phyloP scores from a whole-genome alignment of 2,329 filamentous ascomycete species.

The Cladophialophora bantiana region DNA sequence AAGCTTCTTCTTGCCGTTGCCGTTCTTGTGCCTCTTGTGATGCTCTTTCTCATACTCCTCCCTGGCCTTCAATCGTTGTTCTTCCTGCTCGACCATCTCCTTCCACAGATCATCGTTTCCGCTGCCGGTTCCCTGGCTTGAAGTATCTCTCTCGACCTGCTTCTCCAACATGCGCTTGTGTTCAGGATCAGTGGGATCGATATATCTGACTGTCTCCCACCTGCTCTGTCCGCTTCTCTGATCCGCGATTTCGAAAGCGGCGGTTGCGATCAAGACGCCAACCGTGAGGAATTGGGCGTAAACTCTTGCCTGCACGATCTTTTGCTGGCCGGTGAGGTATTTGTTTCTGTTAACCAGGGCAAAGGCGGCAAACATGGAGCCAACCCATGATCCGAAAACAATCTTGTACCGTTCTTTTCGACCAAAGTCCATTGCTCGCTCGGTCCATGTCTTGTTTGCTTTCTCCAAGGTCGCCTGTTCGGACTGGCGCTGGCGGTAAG shows the following conservation, averaged over 20 bases:
- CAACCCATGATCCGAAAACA: conserved; percentile 81
- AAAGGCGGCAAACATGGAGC: conserved; percentile 77
- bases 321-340: conserved; percentile 77
- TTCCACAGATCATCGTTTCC: conserved; percentile 76
- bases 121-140: conserved; percentile 23
- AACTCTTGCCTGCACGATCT: conserved; percentile 91
- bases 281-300: conserved; percentile 91
- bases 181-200: conserved; percentile 81
- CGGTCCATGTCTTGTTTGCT: conserved; percentile 61
- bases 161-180: conserved; percentile 87
- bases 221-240: conserved; percentile 73
- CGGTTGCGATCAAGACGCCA: conserved; percentile 80
- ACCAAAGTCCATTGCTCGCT: conserved; percentile 75
- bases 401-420: conserved; percentile 84
- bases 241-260: conserved; percentile 82
- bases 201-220: conserved; percentile 74
- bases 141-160: conserved; percentile 59
- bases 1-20: conserved; percentile 32
- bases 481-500: conserved; percentile 68
- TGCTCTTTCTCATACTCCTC: conserved; percentile 46
- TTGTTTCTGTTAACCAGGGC: conserved; percentile 78
- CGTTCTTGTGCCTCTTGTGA: conserved; percentile 36
- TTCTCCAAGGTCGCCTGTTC: conserved; percentile 63
- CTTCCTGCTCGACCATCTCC: conserved; percentile 59
- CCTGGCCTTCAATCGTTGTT: conserved; percentile 53